Conservation (phyloP, 2,329 filamentous ascomycete genomes). For the Fusarium albosuccineum region DNA sequence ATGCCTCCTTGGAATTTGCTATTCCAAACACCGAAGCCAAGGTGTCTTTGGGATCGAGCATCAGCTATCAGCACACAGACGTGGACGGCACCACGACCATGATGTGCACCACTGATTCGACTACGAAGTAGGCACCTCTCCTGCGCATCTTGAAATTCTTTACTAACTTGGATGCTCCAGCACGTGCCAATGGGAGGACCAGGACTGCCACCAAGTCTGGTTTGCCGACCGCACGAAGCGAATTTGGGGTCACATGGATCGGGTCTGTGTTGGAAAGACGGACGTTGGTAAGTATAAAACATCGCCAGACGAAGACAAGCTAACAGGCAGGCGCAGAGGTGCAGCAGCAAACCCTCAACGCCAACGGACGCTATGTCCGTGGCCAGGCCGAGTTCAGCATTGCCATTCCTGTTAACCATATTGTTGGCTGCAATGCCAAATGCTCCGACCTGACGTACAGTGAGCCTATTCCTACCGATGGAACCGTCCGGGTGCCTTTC, state of each 20-base stretch:
- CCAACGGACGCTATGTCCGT: slow-evolving; percentile 23
- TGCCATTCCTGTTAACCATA: slow-evolving; percentile 22
- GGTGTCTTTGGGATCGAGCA: slow-evolving; percentile 5
- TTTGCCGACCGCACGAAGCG: slow-evolving; percentile 21
- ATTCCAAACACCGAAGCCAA: slow-evolving; percentile 4
- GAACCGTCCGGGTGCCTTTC: slow-evolving; percentile 7
- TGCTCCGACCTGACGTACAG: slow-evolving; percentile 17
- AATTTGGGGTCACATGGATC: slow-evolving; percentile 22
- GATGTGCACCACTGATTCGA: slow-evolving; percentile 18
- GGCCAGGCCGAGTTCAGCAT: slow-evolving; percentile 31
- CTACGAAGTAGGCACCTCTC: slow-evolving; percentile 5
- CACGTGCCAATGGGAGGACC: slow-evolving; percentile 11
- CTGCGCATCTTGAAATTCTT: not conserved
- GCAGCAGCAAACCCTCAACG: slow-evolving; percentile 24
- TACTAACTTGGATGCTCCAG: not conserved
- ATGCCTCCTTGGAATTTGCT: slow-evolving; percentile 6
- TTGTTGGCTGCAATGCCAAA: slow-evolving; percentile 26
- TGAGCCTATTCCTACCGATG: slow-evolving; percentile 16
- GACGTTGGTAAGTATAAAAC: not conserved
- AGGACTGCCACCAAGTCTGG: slow-evolving; percentile 18
- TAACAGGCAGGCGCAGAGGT: slow-evolving; percentile 2
- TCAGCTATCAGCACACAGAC: slow-evolving; percentile 18
- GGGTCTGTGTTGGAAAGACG: slow-evolving; percentile 22
- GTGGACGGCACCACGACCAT: not conserved
- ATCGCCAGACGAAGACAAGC: not conserved